Evolutionary conservation across 2,329 filamentous ascomycete genomes (phyloP).

Genomic region (Neonectria sp.): DNA sequence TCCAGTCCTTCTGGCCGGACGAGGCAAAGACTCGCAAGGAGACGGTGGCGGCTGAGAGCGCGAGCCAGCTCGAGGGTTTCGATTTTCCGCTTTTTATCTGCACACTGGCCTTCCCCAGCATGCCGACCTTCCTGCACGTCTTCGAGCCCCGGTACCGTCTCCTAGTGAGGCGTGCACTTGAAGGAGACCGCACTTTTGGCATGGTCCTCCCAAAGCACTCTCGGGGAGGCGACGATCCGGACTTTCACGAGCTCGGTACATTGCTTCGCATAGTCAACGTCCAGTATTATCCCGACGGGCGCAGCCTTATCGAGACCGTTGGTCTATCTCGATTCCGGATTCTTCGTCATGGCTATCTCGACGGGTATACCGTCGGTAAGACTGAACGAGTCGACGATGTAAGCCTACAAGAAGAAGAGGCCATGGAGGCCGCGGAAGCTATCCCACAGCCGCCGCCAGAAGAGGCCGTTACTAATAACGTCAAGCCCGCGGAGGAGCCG

Average conservation of each 20-base stretch:
- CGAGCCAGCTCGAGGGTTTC: conserved; percentile 68
- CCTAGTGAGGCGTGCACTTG: conserved; percentile 87
- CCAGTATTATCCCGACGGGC: conserved; percentile 83
- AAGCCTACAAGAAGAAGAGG: conserved; percentile 85
- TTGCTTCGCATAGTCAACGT: conserved; percentile 82
- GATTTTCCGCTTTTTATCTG: conserved; percentile 85
- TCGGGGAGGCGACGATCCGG: conserved; percentile 50
- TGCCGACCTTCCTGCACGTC: conserved; percentile 91
- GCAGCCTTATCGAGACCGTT: conserved; percentile 84
- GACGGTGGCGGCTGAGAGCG: conserved; percentile 70
- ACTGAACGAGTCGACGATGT: conserved; percentile 87
- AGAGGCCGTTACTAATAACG: neutral
- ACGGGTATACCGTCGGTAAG: conserved; percentile 85
- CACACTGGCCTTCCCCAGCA: conserved; percentile 84
- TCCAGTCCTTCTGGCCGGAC: conserved; percentile 79
- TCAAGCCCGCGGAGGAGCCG: conserved; percentile 18
- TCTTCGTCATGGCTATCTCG: conserved; percentile 72
- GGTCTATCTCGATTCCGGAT: conserved; percentile 86
- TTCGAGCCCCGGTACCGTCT: conserved; percentile 92
- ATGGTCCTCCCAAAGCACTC: conserved; percentile 82
- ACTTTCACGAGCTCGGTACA: conserved; percentile 83
- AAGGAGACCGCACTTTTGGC: conserved; percentile 83
- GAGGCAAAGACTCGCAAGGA: conserved; percentile 72
- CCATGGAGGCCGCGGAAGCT: conserved; percentile 77
- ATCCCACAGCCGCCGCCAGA: conserved; percentile 13